Base-by-base conservation (phyloP, 768 basidiomycete species). In the Phlegmacium glaucopus region DNA sequence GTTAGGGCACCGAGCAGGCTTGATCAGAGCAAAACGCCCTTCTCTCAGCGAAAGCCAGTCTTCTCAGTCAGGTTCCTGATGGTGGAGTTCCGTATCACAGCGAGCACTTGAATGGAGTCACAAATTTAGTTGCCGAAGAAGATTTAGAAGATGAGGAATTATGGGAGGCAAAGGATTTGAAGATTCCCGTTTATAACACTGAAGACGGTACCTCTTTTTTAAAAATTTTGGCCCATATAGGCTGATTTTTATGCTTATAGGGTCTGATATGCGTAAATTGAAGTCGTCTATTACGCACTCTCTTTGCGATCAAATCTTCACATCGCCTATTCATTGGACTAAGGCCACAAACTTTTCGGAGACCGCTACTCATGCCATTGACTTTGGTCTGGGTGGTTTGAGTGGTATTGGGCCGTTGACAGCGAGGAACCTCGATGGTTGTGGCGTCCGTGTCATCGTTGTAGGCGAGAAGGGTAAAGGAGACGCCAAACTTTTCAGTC, bases 41-140 rank as follows among this genome's bases (percentile, higher is more conserved):
- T 86, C 72, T 95, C 93, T 7, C 93, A 97, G 72, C 81, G 96
- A 57, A 95, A 95, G 69, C 85, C 90, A 6, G 88, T 91, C 5
- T 98, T 99, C 68, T 87, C 82, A 36, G 80, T 89, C 40, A 85
- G 96, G 39, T 99, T 98, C 76, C 72, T 99, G 59, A 87, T 91
- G 88, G 98, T 60, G 87, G 84, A 44, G 95, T 94, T 2, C 96
- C 96, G 1, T 99, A 94, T 71, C 96, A 99, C 75, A 94, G 93
- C 66, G 72, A 74, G 15, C 95, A 97, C 67, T 74, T 99, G 45
- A 61, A 62, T 13, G 83, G 78, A 25, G 87, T 83, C 1, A 82
- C 91, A 3, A 79, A 92, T 52, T 87, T 83, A 65, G 68, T 96
- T 39, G 66, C 87, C 32, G 65, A 78, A n/a, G 80, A 87, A 48